phyloP scores from a whole-genome alignment of 139 green algal species.

The Axilococcus clingmanii region DNA sequence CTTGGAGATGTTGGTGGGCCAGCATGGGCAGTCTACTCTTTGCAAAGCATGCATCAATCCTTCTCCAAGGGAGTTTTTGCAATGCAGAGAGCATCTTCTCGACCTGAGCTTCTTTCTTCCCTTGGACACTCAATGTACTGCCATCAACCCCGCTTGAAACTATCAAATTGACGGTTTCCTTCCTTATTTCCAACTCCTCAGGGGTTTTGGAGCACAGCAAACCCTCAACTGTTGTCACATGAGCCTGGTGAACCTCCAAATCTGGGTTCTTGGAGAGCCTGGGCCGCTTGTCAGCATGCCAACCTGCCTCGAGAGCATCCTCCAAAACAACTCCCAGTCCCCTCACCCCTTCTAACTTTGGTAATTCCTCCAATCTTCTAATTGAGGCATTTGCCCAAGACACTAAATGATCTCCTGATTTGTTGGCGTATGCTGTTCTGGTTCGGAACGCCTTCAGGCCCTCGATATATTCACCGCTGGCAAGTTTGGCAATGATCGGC shows the following conservation, averaged over 20 bases:
- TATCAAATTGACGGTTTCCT: neutral
- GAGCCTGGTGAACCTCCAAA: no score
- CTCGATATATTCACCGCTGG: constrained; percentile 41
- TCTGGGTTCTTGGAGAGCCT: no score
- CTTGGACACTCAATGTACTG: no score
- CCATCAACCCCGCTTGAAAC: no score
- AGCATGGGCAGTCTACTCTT: constrained; percentile 25
- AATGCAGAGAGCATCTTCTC: constrained; percentile 41
- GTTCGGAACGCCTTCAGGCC: constrained; percentile 54
- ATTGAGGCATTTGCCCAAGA: constrained; percentile 70
- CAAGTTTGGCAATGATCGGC: no score
- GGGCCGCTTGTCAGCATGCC: constrained; percentile 3
- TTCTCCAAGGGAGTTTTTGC: constrained; percentile 56
- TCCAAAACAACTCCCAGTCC: constrained; percentile 47
- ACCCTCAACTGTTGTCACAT: neutral
- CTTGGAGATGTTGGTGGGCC: constrained; percentile 40
- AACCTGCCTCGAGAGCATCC: constrained; percentile 31
- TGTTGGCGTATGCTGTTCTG: constrained; percentile 64
- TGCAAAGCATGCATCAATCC: constrained; percentile 62
- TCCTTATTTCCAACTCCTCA: neutral
- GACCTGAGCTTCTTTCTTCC: constrained; percentile 6
- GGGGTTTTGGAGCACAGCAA: neutral
- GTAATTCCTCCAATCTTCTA: constrained; percentile 46
- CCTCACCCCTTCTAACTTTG: constrained; percentile 2
- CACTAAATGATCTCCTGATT: constrained; percentile 62